Evolutionary conservation across 345 rosid genomes (phyloP).

Genomic region (Firmiana major): DNA sequence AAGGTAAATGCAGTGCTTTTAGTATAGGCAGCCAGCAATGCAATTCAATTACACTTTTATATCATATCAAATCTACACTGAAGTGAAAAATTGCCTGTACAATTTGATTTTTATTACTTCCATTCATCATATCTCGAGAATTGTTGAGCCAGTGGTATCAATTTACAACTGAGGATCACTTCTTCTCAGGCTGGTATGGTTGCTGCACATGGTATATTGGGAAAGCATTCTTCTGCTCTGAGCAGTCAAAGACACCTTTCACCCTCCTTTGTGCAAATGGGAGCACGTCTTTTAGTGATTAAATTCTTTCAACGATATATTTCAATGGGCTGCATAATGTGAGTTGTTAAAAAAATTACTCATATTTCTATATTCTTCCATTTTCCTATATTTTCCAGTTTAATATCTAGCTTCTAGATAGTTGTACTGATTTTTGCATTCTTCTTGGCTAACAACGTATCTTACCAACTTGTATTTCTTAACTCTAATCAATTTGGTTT

Average conservation of each 20-base stretch:
- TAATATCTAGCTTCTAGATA: no score
- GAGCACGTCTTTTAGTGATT: conserved; percentile 66
- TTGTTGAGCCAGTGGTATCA: no score
- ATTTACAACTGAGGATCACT: background rate
- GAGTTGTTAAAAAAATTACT: conserved; percentile 29
- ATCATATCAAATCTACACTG: no score
- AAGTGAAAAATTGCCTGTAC: background rate
- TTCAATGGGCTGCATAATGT: conserved; percentile 62
- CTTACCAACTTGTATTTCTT: no score
- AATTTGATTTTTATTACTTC: background rate
- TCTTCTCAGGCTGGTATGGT: conserved; percentile 61
- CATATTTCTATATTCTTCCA: no score
- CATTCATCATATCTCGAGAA: background rate
- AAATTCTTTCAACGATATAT: conserved; percentile 64
- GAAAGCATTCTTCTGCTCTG: conserved; percentile 35
- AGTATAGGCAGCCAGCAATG: background rate
- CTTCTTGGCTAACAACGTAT: no score
- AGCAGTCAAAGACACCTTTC: conserved; percentile 64
- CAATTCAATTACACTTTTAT: background rate
- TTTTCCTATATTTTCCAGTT: no score
- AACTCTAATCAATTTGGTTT: no score
- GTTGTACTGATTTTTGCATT: no score
- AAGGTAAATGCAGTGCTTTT: no score
- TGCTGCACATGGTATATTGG: conserved; percentile 59
- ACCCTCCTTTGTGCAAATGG: conserved; percentile 60